Conservation (phyloP, 768 basidiomycete genomes). For the Grammothele lineata region DNA sequence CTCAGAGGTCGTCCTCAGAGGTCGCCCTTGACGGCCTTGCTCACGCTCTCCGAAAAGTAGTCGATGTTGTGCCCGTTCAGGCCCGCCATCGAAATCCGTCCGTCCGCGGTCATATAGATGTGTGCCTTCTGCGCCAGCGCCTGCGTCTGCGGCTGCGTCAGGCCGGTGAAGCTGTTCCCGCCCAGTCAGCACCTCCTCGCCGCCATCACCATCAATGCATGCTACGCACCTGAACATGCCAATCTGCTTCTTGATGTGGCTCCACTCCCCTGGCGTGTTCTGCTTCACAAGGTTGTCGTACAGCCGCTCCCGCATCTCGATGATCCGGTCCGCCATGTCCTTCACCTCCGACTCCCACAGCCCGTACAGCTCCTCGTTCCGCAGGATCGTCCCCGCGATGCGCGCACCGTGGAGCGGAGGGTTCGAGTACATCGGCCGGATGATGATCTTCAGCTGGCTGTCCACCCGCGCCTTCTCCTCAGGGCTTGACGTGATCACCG, state of each 20-base stretch:
- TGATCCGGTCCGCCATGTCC: conserved; percentile 93
- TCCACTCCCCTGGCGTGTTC: conserved; percentile 93
- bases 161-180: conserved; percentile 67
- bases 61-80: conserved; percentile 80
- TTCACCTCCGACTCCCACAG: conserved; percentile 93
- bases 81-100: conserved; percentile 92
- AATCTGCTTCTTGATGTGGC: conserved; percentile 91
- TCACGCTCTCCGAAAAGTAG: conserved; percentile 86
- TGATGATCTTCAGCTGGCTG: conserved; percentile 92
- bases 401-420: conserved; percentile 89
- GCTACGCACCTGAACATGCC: conserved; percentile 92
- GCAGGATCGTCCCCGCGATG: conserved; percentile 81
- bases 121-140: conserved; percentile 83
- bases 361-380: conserved; percentile 64
- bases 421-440: conserved; percentile 98
- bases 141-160: conserved; percentile 75
- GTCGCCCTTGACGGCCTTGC: conserved; percentile 75
- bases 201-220: background rate
- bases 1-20: no score
- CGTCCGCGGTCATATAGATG: conserved; percentile 92
- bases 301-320: conserved; percentile 84
- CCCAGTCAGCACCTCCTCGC: background rate
- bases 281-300: conserved; percentile 74
- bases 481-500: conserved; percentile 62
- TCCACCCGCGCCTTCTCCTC: conserved; percentile 85